Evolutionary conservation across 208 protist species (phyloP), one percentile per base, ranked within the genome.

Genomic region (Trypanosoma congolense): DNA sequence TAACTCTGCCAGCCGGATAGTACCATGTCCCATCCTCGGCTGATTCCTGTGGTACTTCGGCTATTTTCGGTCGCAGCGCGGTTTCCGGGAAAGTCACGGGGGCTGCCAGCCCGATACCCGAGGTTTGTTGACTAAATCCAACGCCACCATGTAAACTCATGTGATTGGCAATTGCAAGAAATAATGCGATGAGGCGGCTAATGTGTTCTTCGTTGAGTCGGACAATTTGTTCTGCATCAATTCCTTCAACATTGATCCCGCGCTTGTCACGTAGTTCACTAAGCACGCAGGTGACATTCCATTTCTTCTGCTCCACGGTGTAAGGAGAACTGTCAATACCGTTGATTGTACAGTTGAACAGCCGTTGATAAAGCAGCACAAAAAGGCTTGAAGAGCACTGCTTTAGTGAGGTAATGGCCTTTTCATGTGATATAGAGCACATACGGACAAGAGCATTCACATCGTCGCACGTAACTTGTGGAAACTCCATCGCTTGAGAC

Each of bases 341-440:
- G 0, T 56, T 51, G 28, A 93, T 87, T 9, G 56, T 76, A 48
- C 74, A 80, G 63, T 80, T 73, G 44, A 87, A 93, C 18, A 93
- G 56, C 1, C 87, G 83, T 56, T 93, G 78, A 47, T 85, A 93
- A 6, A 93, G 70, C 19, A 93, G 31, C 19, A 93, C 87, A 52
- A 93, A 93, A 33, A 93, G 78, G 52, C 81, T 90, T 18, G 83
- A 91, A 21, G 87, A 86, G 65, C 87, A 93, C 55, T 93, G 80
- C 25, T 79, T 76, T 22, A 93, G 70, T 31, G 71, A 81, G 0
- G 69, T 85, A 24, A 93, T 78, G 21, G 44, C 50, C 53, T 78
- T 83, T 22, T 68, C 70, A 12, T 53, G 55, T 43, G 58, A 38
- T 54, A 86, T 87, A 14, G 61, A 71, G 41, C 75, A 89, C 56